Evolutionary conservation across 2,329 filamentous ascomycete species (phyloP).

Genomic region (Elsinoe ampelina): DNA sequence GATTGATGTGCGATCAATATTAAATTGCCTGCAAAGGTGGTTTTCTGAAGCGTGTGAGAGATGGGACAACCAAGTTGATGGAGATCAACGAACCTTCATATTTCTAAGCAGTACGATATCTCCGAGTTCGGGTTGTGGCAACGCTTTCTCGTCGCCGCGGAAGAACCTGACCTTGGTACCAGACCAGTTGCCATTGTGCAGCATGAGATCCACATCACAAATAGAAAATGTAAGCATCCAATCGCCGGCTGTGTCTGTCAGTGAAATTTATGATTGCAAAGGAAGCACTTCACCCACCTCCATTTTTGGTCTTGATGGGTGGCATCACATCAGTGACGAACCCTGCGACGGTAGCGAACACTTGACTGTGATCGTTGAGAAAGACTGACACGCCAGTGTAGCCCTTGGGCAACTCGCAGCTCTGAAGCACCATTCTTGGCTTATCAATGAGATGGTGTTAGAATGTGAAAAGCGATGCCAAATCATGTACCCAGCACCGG

Average conservation of each 20-base stretch:
- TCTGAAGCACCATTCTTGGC: not conserved
- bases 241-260: conserved; percentile 15
- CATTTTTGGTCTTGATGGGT: conserved; percentile 42
- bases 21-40: not conserved
- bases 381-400: not conserved
- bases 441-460: not conserved
- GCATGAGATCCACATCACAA: conserved; percentile 25
- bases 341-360: conserved; percentile 54
- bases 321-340: conserved; percentile 57
- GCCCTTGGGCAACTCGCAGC: not conserved
- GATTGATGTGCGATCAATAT: not conserved
- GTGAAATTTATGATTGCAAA: not conserved
- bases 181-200: conserved; percentile 23
- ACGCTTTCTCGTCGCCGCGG: conserved; percentile 29
- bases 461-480: not conserved
- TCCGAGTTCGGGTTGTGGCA: conserved; percentile 38
- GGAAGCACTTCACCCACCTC: conserved; percentile 34
- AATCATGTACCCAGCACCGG: no score
- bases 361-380: not conserved
- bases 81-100: conserved; percentile 21
- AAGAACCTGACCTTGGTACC: conserved; percentile 53
- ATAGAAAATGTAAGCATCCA: conserved; percentile 30
- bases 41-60: not conserved
- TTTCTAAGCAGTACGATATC: conserved; percentile 57
- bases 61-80: not conserved